A percentile compares a stretch with the other conserved stretches of the same genome.
These are phyloP conservation scores for Lichtheimia ramosa DNA, from an alignment of 371 early-diverging fungal species.

Conservation along the genomic window DNA sequence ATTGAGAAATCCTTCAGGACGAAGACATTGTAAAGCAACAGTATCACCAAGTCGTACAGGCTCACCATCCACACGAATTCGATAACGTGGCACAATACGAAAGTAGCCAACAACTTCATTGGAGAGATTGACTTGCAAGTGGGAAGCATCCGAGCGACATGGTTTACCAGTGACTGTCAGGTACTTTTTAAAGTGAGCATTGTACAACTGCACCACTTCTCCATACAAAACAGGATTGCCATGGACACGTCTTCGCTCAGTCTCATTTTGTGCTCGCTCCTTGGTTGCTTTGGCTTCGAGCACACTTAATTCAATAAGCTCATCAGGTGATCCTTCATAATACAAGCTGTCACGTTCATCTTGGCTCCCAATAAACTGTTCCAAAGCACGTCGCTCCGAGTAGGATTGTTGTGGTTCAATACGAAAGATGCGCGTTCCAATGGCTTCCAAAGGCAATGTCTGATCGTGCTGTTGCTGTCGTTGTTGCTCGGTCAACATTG, in stretches of 20 bases:
- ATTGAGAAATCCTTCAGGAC: slow-evolving; percentile 53
- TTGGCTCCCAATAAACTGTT: slow-evolving; percentile 25
- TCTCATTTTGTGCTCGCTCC: slow-evolving; percentile 38
- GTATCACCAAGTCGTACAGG: slow-evolving; percentile 52
- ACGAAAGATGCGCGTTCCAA: slow-evolving; percentile 30
- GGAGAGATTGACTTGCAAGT: slow-evolving; percentile 46
- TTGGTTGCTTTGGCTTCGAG: slow-evolving; percentile 28
- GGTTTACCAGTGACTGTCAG: slow-evolving; percentile 51
- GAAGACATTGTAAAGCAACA: slow-evolving; percentile 51
- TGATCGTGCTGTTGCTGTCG: slow-evolving; percentile 2
- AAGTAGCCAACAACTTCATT: slow-evolving; percentile 44
- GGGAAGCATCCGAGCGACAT: slow-evolving; percentile 32
- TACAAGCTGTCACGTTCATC: slow-evolving; percentile 18
- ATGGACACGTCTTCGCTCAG: slow-evolving; percentile 35
- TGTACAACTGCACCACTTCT: slow-evolving; percentile 49
- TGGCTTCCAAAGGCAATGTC: slow-evolving; percentile 22
- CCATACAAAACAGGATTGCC: slow-evolving; percentile 57
- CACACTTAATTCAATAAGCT: slow-evolving; percentile 22
- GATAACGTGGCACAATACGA: slow-evolving; percentile 50
- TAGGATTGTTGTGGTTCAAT: slow-evolving; percentile 40
- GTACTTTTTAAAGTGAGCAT: slow-evolving; percentile 45
- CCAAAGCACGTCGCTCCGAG: slow-evolving; percentile 25
- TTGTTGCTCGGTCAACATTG: too few species aligned
- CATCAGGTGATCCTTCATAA: slow-evolving; percentile 27
- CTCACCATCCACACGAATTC: slow-evolving; percentile 59